phyloP scores from a whole-genome alignment of 371 early-diverging fungal genomes.

The Smittium culicis region DNA sequence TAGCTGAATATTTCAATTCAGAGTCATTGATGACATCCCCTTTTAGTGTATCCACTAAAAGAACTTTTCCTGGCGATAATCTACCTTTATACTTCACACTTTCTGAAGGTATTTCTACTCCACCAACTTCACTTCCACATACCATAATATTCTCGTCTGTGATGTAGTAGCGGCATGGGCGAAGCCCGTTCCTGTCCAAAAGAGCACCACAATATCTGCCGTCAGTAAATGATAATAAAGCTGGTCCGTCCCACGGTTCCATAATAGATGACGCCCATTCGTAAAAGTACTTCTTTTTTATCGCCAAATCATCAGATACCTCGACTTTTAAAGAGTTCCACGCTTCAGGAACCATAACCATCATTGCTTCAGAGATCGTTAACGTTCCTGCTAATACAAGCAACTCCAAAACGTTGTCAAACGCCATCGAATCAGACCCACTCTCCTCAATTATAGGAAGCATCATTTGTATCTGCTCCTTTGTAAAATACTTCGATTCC shows the following conservation, averaged over 20 bases:
- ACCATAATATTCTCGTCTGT: conserved; percentile 87
- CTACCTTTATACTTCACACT: conserved; percentile 78
- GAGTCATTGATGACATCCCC: conserved; percentile 81
- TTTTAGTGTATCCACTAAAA: conserved; percentile 88
- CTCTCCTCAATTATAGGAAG: conserved; percentile 92
- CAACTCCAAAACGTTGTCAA: conserved; percentile 90
- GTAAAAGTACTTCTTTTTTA: conserved; percentile 71
- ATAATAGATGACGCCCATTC: conserved; percentile 91
- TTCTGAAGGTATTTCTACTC: conserved; percentile 67
- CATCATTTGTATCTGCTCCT: conserved; percentile 52
- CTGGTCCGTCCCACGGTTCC: conserved; percentile 98
- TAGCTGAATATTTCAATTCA: conserved; percentile 64
- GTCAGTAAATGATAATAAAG: conserved; percentile 88
- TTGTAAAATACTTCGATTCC: conserved; percentile 60
- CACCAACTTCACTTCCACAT: conserved; percentile 92
- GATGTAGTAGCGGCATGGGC: conserved; percentile 91
- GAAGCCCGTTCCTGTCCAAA: conserved; percentile 89
- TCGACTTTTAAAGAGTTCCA: conserved; percentile 72
- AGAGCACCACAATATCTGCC: conserved; percentile 91
- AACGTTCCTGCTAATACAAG: conserved; percentile 78
- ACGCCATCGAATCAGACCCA: conserved; percentile 94
- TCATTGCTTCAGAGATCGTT: conserved; percentile 85
- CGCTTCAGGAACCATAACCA: conserved; percentile 96
- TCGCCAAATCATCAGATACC: conserved; percentile 43
- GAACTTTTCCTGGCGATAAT: conserved; percentile 89